Base-by-base conservation (phyloP, 2,329 filamentous ascomycete species). In the Claviceps spartinae region DNA sequence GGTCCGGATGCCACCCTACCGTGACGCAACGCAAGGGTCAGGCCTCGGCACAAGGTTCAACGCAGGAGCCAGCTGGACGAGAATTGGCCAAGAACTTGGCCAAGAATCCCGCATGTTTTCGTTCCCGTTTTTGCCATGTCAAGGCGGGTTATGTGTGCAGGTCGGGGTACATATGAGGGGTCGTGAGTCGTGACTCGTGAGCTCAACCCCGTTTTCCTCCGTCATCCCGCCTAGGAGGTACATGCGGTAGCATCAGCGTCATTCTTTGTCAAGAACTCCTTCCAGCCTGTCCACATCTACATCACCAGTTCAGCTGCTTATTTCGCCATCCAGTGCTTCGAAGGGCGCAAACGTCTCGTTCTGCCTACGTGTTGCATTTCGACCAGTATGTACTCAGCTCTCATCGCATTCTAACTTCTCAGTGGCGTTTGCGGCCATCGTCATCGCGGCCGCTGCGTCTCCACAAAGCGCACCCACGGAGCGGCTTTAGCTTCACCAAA, bases 21-120 rank as follows among this genome's bases (percentile, higher is more conserved):
- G 47, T 53, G 47, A 53, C 52, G 51, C 47, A 40, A 26, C 37
- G 37, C 47, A 40, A 30, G 36, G 45, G 45, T 47, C 45, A 47
- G 45, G 42, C 22, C 42, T 44, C 42, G 24, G 44, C 44, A 46
- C 46, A 47, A 47, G 46, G 46, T 47, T 47, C 30, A 20, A 47
- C 46, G 13, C 46, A 38, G 46, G 34, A 46, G 24, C 44, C n/a
- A 44, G 24, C 24, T 45, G 37, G 34, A 40, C 34, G 40, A 44
- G 20, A 24, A 22, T 22, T 22, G 22, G 22, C 22, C 22, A 22
- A 22, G 22, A 22, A 20, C 9, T 48, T 34, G 36, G 44, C 48
- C 46, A 41, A 41, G 42, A 49, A 52, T 26, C 37, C 41, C 49
- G 41, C 51, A 49, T 54, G 46, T 42, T 26, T 46, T 47, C 18